These are phyloP conservation scores for Colletotrichum sp. DNA, from an alignment of 2,329 filamentous ascomycete species.

Conservation along the genomic window DNA sequence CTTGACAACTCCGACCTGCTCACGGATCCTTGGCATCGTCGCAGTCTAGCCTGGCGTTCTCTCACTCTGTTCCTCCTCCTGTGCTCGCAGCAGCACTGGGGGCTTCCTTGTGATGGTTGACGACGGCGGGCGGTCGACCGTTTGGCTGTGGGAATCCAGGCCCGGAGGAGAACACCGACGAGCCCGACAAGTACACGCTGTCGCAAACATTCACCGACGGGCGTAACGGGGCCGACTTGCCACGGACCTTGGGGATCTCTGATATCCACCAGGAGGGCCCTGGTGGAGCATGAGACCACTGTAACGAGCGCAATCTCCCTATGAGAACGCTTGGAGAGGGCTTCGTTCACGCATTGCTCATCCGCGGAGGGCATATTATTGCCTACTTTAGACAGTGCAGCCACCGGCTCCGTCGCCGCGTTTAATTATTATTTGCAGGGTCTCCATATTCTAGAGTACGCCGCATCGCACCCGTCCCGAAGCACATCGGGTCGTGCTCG, in stretches of 20 bases:
- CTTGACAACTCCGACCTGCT: background rate
- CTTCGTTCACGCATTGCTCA: background rate
- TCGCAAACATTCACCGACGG: conserved; percentile 15
- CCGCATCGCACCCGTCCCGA: background rate
- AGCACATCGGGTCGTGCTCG: background rate
- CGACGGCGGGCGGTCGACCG: background rate
- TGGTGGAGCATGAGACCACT: conserved; percentile 10
- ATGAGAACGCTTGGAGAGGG: background rate
- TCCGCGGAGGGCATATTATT: background rate
- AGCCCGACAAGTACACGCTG: conserved; percentile 2
- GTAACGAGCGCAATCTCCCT: conserved; percentile 4
- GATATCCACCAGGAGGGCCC: background rate
- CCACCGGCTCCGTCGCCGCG: background rate
- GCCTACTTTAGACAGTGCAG: background rate
- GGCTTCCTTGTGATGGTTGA: background rate
- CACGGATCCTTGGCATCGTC: background rate
- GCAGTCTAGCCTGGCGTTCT: background rate
- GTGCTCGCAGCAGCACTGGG: background rate
- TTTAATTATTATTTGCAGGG: background rate
- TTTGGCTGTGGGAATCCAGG: background rate
- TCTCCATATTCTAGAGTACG: background rate
- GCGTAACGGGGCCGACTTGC: conserved; percentile 7
- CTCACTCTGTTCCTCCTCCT: background rate
- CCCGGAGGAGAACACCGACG: conserved; percentile 14
- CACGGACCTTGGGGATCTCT: conserved; percentile 11